Evolutionary conservation across 2,329 filamentous ascomycete genomes (phyloP), one percentile per base, ranked within the genome.

Genomic region (Trichoderma oligosporum): DNA sequence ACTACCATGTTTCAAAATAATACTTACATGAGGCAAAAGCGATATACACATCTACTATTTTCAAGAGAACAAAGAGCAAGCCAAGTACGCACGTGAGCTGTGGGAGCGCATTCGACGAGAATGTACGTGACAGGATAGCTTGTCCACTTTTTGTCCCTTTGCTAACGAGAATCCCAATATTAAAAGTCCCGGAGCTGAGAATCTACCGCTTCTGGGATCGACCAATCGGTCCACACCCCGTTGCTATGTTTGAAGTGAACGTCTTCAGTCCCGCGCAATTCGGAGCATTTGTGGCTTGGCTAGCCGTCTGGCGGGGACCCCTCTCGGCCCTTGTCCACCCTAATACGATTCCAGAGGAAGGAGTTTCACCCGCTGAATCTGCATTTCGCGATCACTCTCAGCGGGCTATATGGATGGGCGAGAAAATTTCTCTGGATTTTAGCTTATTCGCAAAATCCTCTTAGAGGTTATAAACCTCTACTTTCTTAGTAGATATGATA

Each of bases 231-330:
- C 91, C 91, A 0, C 91, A 96, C 70, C 86, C 88, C 0, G 72
- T 91, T 0, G 88, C 85, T 52, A 96, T 96, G 91, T 96, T 96
- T 66, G 92, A 97, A 73, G 90, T 96, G 44, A 95, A 95, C 64
- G 44, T 96, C 18, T 90, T 93, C 70, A 91, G 86, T 0, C 92
- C 91, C 0, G 85, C 84, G 3, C 89, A 96, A 70, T 96, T 96
- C 67, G 91, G 91, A 0, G 91, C 92, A 0, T 95, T 96, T 66
- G 75, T 97, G 36, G 81, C 89, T 0, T 96, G 91, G 91, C 75
- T 96, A 27, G 82, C 89, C 27, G 83, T 96, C 57, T 86, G 92
- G 72, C 80, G 91, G 4, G 91, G 91, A 0, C 89, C 89, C 2
- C 71, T 96, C 60, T 91, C 87, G 46, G 91, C 77, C 4, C 75